Conservation (phyloP, 2,329 filamentous ascomycete species). For the Colletotrichum plurivorum region DNA sequence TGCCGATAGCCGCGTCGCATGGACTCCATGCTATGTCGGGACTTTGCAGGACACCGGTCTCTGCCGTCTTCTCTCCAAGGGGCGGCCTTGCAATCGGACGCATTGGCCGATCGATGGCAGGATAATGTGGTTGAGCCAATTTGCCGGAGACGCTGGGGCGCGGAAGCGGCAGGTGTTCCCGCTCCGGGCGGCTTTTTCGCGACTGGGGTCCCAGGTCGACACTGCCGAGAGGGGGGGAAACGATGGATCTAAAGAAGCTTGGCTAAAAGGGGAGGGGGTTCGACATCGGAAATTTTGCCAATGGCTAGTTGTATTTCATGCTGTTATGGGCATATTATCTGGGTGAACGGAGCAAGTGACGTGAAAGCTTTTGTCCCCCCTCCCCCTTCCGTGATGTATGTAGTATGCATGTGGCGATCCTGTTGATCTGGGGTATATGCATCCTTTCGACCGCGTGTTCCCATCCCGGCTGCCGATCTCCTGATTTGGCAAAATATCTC, state of each 20-base stretch:
- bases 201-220: neutral
- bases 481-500: too few relatives aligned
- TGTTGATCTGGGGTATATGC: neutral
- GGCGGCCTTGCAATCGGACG: constrained; percentile 1
- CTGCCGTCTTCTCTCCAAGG: neutral
- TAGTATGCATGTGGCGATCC: neutral
- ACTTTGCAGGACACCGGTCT: neutral
- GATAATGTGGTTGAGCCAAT: constrained; percentile 9
- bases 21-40: neutral
- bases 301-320: neutral
- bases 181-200: neutral
- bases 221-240: neutral
- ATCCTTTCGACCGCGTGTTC: too few relatives aligned
- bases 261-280: neutral
- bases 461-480: too few relatives aligned
- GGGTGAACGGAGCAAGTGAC: constrained; percentile 3
- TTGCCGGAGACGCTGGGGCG: constrained; percentile 14
- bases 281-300: neutral
- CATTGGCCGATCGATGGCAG: constrained; percentile 16
- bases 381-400: neutral
- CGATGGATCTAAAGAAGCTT: neutral
- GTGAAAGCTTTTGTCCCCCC: neutral
- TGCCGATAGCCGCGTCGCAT: constrained; percentile 21
- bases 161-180: constrained; percentile 16
- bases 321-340: neutral